A percentile compares a stretch with the other conserved stretches of the same genome.
Evolutionary conservation across 139 green algal genomes (phyloP).

Genomic region (Yamagishiella unicocca): DNA sequence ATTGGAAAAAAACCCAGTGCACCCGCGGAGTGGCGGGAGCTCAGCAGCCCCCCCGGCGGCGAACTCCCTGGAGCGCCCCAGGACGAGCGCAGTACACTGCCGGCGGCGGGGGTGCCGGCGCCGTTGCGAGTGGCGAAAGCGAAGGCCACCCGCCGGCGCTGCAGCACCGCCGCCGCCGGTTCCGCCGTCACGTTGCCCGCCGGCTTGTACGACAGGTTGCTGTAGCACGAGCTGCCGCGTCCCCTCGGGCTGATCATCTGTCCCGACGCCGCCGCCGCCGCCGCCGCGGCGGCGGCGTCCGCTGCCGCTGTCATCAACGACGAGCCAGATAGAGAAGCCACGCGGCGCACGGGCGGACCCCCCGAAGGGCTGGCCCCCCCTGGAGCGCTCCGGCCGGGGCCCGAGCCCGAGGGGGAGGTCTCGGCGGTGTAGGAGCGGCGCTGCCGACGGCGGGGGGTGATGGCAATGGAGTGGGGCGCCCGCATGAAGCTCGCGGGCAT

Average conservation of each 20-base stretch:
- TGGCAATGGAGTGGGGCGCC: background rate
- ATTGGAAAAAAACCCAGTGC: too few relatives aligned
- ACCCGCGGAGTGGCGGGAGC: too few relatives aligned
- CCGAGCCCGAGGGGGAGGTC: background rate
- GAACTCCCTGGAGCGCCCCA: background rate
- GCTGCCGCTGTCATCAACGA: background rate
- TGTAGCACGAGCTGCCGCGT: background rate
- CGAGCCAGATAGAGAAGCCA: background rate
- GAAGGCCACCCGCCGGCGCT: background rate
- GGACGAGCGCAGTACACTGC: background rate
- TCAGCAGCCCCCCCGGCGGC: too few relatives aligned
- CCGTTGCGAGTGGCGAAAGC: background rate
- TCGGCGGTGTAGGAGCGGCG: background rate
- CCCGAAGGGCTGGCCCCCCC: background rate
- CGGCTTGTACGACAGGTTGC: conserved; percentile 29
- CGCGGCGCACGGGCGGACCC: background rate
- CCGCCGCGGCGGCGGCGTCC: background rate
- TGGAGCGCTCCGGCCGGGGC: background rate
- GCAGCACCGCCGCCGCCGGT: conserved; percentile 24
- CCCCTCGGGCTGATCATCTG: background rate
- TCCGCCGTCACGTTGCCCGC: background rate
- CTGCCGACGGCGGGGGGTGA: background rate
- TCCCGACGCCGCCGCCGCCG: background rate
- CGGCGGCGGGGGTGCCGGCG: background rate
- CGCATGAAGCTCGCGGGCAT: conserved; percentile 4